Percentiles rank a stretch among this genome's conserved stretches.
These are phyloP conservation scores for Penicillium goetzii DNA, from an alignment of 495 filamentous ascomycete genomes.

Conservation along the genomic window DNA sequence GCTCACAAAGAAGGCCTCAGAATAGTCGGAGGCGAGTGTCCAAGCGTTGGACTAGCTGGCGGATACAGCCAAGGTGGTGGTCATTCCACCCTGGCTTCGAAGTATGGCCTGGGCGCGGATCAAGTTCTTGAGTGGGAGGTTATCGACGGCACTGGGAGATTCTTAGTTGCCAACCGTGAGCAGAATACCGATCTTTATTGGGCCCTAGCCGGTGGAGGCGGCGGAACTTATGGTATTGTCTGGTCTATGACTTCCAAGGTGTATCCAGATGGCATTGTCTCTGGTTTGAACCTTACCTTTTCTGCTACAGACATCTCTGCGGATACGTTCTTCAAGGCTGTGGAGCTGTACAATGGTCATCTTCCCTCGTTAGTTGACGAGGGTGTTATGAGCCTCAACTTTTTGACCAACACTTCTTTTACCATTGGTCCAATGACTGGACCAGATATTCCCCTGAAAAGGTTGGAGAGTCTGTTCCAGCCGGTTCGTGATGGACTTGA, in stretches of 20 bases:
- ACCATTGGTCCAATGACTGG: slow-evolving; percentile 46
- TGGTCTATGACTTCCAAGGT: slow-evolving; percentile 55
- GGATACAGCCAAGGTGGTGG: slow-evolving; percentile 67
- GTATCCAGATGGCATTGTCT: slow-evolving; percentile 42
- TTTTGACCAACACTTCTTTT: slow-evolving; percentile 53
- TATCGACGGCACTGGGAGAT: slow-evolving; percentile 53
- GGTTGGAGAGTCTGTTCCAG: slow-evolving; percentile 32
- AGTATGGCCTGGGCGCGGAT: slow-evolving; percentile 65
- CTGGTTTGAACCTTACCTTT: slow-evolving; percentile 39
- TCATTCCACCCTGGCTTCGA: slow-evolving; percentile 54
- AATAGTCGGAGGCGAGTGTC: slow-evolving; percentile 43
- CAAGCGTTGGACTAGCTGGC: slow-evolving; percentile 48
- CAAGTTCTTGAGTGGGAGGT: slow-evolving; percentile 65
- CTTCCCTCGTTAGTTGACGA: slow-evolving; percentile 54
- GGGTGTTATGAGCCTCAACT: slow-evolving; percentile 57
- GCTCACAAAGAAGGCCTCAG: slow-evolving; percentile 34
- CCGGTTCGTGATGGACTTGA: slow-evolving; percentile 37
- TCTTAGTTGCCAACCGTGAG: slow-evolving; percentile 55
- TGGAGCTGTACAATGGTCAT: slow-evolving; percentile 42
- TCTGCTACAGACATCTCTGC: slow-evolving; percentile 29
- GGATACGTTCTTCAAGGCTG: slow-evolving; percentile 49
- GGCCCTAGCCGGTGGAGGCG: slow-evolving; percentile 69
- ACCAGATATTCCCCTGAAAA: slow-evolving; percentile 35
- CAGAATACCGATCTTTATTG: slow-evolving; percentile 66
- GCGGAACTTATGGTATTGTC: slow-evolving; percentile 66